Conservation (phyloP, 208 protist genomes). For the Leishmania tarentolae region DNA sequence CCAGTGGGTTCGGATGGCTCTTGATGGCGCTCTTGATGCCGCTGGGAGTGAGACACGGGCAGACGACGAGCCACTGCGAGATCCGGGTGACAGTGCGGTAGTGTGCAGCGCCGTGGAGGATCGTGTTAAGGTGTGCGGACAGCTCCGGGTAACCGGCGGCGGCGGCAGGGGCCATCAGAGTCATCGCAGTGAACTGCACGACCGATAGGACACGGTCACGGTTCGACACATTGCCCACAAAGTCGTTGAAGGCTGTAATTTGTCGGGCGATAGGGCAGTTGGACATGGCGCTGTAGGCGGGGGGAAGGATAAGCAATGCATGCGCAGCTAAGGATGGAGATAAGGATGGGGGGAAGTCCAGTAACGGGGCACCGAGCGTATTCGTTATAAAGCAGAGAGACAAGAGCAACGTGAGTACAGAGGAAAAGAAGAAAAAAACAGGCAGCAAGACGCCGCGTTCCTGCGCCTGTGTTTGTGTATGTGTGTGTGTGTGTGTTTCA, state of each 20-base stretch:
- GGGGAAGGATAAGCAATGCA: slow-evolving; percentile 3
- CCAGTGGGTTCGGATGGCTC: slow-evolving; percentile 39
- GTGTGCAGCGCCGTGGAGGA: slow-evolving; percentile 61
- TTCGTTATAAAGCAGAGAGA: slow-evolving; percentile 3
- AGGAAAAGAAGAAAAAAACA: slow-evolving; percentile 6
- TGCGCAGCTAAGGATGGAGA: background rate
- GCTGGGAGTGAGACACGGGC: slow-evolving; percentile 52
- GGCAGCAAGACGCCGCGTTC: background rate
- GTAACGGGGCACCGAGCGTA: background rate
- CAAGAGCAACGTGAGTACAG: background rate
- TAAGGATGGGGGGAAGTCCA: background rate
- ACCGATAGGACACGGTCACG: slow-evolving; percentile 76
- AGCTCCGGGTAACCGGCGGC: slow-evolving; percentile 42
- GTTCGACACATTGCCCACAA: slow-evolving; percentile 48
- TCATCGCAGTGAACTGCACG: slow-evolving; percentile 66
- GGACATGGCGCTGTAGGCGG: slow-evolving; percentile 12
- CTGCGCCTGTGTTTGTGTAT: background rate
- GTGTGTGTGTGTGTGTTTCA: background rate
- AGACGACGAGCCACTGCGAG: slow-evolving; percentile 70
- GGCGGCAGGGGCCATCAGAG: slow-evolving; percentile 43
- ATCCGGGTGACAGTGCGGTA: slow-evolving; percentile 78
- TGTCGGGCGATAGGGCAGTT: slow-evolving; percentile 22
- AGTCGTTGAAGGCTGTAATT: slow-evolving; percentile 54
- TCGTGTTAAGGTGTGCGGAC: slow-evolving; percentile 44
- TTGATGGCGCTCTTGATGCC: slow-evolving; percentile 46